These are phyloP conservation scores for Zygosaccharomyces bisporus DNA, from an alignment of 805 yeast species.

Conservation along the genomic window DNA sequence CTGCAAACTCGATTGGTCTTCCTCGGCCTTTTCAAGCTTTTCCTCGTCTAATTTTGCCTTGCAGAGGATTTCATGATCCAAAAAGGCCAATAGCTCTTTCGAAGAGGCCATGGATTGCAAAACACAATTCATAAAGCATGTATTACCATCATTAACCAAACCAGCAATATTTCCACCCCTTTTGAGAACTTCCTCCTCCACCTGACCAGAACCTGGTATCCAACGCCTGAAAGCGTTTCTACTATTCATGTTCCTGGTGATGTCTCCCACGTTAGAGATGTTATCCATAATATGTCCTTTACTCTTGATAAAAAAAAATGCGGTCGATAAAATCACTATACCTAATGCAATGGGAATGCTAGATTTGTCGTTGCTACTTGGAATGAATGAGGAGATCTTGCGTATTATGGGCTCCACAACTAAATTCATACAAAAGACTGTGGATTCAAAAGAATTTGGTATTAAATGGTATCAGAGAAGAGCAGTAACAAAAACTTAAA, in stretches of 20 bases:
- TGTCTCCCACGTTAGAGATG: slow-evolving; percentile 14
- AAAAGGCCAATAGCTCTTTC: slow-evolving; percentile 51
- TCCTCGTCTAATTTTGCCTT: slow-evolving; percentile 9
- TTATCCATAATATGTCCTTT: slow-evolving; percentile 13
- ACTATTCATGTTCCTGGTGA: slow-evolving; percentile 14
- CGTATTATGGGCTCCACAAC: slow-evolving; percentile 11
- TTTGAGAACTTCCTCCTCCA: slow-evolving; percentile 39
- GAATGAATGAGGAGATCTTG: slow-evolving; percentile 13
- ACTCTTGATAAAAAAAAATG: slow-evolving; percentile 12
- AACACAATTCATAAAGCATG: slow-evolving; percentile 90
- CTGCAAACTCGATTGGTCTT: slow-evolving; percentile 14
- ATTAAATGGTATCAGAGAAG: background rate
- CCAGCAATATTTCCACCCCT: slow-evolving; percentile 80
- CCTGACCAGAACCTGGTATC: slow-evolving; percentile 21
- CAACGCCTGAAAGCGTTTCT: slow-evolving; percentile 20
- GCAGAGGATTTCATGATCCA: slow-evolving; percentile 41
- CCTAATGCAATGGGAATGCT: slow-evolving; percentile 11
- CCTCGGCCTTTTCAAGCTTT: slow-evolving; percentile 3
- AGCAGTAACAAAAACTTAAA: no score
- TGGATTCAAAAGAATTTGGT: slow-evolving; percentile 1
- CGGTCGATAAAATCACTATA: slow-evolving; percentile 14
- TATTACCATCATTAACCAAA: slow-evolving; percentile 80
- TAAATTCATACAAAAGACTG: slow-evolving; percentile 13
- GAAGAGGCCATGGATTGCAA: slow-evolving; percentile 78
- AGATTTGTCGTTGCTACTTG: slow-evolving; percentile 9